Percentiles rank a stretch among this genome's conserved stretches.
These are phyloP conservation scores for Claviceps arundinis DNA, from an alignment of 2,329 filamentous ascomycete species.

Conservation along the genomic window DNA sequence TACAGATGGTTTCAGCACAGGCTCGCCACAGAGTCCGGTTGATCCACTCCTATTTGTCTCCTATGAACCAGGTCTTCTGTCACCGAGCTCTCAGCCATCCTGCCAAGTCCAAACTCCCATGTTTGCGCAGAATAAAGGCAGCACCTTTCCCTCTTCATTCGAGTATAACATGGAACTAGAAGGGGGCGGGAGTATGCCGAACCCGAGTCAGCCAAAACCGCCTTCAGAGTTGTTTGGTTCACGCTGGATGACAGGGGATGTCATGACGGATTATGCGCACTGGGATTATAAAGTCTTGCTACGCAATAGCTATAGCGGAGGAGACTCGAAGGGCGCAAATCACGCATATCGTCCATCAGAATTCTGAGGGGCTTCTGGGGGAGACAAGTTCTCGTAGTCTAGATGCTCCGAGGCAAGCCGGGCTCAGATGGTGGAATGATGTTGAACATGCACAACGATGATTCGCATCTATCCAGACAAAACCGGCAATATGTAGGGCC, in stretches of 20 bases:
- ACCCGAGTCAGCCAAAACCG: neutral
- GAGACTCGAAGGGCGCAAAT: neutral
- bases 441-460: neutral
- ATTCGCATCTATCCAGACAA: neutral
- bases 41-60: neutral
- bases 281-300: neutral
- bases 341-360: neutral
- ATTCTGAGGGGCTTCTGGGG: neutral
- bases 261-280: neutral
- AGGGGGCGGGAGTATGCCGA: neutral
- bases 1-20: neutral
- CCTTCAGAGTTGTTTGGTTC: neutral
- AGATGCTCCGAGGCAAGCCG: neutral
- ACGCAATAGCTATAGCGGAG: neutral
- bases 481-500: neutral
- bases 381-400: neutral
- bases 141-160: neutral
- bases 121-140: neutral
- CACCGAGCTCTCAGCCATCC: neutral
- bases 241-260: neutral
- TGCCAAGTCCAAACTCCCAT: neutral
- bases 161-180: neutral
- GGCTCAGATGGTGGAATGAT: neutral
- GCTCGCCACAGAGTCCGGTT: neutral
- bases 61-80: neutral